These are phyloP conservation scores for Coelastrella sp. DNA, from an alignment of 139 green algal genomes.

Conservation along the genomic window DNA sequence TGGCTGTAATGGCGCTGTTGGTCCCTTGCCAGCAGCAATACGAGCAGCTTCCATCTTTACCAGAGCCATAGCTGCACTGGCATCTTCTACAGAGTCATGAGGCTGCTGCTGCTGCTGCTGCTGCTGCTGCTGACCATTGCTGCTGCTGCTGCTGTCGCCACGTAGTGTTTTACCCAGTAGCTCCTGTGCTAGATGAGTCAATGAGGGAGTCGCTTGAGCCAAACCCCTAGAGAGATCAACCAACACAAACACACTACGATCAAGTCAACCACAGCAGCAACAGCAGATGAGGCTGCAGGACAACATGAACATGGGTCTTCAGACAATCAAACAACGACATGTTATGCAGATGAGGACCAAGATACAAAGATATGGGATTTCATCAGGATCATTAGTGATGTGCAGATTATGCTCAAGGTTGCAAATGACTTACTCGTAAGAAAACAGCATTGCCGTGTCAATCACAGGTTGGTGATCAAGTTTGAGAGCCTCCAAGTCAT, in stretches of 20 bases:
- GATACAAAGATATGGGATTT: too few relatives aligned
- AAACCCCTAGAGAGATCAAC: slow-evolving; percentile 53
- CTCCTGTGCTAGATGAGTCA: slow-evolving; percentile 62
- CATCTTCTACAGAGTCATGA: slow-evolving; percentile 72
- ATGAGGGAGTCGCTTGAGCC: slow-evolving; percentile 52
- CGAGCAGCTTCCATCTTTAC: slow-evolving; percentile 60
- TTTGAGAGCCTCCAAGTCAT: slow-evolving; percentile 68
- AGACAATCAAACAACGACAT: too few relatives aligned
- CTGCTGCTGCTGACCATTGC: slow-evolving; percentile 19
- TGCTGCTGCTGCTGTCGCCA: not conserved
- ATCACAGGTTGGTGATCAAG: slow-evolving; percentile 69
- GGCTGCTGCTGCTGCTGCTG: slow-evolving; percentile 37
- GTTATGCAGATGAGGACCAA: too few relatives aligned
- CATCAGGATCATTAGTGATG: too few relatives aligned
- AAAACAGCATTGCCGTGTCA: slow-evolving; percentile 70
- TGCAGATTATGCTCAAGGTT: not conserved
- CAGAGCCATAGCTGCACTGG: slow-evolving; percentile 64
- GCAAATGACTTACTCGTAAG: not conserved
- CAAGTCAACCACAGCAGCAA: too few relatives aligned
- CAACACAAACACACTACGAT: not conserved
- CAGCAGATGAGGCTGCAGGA: too few relatives aligned
- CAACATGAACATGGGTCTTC: too few relatives aligned
- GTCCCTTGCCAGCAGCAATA: slow-evolving; percentile 3
- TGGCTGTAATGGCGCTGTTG: slow-evolving; percentile 47
- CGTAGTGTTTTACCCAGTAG: slow-evolving; percentile 57